A percentile compares a stretch with the other conserved stretches of the same genome.
Evolutionary conservation across 768 basidiomycete genomes (phyloP).

Genomic region (Cystofilobasidium bisporidii): DNA sequence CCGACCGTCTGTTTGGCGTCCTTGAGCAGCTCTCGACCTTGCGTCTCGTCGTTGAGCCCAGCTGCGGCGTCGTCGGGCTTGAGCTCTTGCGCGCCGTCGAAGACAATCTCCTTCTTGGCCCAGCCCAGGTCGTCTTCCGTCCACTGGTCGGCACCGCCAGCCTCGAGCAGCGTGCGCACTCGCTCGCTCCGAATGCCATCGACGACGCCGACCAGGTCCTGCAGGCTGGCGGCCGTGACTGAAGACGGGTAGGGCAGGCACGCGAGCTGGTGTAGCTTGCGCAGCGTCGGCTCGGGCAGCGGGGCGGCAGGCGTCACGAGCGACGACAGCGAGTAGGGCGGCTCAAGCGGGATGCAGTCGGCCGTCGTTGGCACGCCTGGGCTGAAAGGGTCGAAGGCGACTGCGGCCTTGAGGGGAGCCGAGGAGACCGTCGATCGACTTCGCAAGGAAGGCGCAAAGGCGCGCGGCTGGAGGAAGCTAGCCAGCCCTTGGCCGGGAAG

Average conservation of each 20-base stretch:
- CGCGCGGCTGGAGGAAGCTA: too few relatives aligned
- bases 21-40: neutral
- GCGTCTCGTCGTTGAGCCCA: neutral
- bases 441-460: neutral
- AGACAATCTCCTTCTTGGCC: slow-evolving; percentile 2
- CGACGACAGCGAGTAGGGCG: neutral
- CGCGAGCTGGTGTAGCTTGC: slow-evolving; percentile 10
- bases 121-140: neutral
- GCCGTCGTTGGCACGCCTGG: slow-evolving; percentile 2
- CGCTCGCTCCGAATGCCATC: slow-evolving; percentile 4
- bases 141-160: neutral
- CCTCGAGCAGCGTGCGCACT: neutral
- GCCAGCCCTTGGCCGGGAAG: too few relatives aligned
- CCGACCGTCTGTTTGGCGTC: neutral
- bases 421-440: neutral
- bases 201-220: neutral
- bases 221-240: neutral
- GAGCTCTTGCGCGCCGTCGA: neutral
- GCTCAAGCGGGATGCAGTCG: neutral
- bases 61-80: neutral
- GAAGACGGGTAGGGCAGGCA: neutral
- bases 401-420: neutral
- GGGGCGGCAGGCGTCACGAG: neutral
- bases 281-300: neutral
- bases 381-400: neutral